A percentile compares a stretch with the other conserved stretches of the same genome.
These are phyloP conservation scores for Podaxis mareebaensis DNA, from an alignment of 768 basidiomycete species.

Conservation along the genomic window DNA sequence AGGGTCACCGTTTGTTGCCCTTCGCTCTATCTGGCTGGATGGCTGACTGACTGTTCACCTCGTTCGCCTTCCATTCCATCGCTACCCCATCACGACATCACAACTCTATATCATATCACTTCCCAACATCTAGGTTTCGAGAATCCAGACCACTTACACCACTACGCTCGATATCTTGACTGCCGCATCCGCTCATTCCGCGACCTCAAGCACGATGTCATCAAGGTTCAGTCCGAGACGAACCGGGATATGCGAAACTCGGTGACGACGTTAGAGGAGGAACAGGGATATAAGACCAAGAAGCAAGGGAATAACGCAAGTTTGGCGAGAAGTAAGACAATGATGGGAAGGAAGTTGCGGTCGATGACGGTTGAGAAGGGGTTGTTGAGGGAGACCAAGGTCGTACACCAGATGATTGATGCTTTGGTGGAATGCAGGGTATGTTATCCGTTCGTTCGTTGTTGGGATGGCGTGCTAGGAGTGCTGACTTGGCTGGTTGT, in stretches of 20 bases:
- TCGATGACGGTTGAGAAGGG: conserved; percentile 97
- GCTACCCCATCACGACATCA: conserved; percentile 3
- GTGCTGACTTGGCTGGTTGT: background rate
- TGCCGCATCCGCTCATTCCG: conserved; percentile 84
- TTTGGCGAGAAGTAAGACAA: conserved; percentile 69
- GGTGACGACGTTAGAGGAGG: conserved; percentile 60
- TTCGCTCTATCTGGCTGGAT: background rate
- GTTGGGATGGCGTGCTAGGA: conserved; percentile 6
- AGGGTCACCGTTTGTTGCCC: background rate
- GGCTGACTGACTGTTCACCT: conserved; percentile 3
- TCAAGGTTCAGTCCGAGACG: conserved; percentile 89
- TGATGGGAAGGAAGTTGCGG: conserved; percentile 81
- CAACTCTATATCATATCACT: conserved; percentile 2
- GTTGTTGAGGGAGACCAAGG: conserved; percentile 85
- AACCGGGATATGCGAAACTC: conserved; percentile 84
- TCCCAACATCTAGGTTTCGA: conserved; percentile 61
- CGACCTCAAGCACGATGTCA: conserved; percentile 91
- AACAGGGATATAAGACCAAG: conserved; percentile 32
- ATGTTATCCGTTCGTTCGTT: conserved; percentile 30
- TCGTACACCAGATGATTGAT: conserved; percentile 90
- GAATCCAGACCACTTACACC: conserved; percentile 81
- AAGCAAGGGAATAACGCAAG: conserved; percentile 31
- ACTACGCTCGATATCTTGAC: conserved; percentile 89
- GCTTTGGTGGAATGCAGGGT: conserved; percentile 86
- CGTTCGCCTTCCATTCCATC: conserved; percentile 16